These are phyloP conservation scores for Pyrenopolyporus hunteri DNA, from an alignment of 495 filamentous ascomycete species.

Conservation along the genomic window DNA sequence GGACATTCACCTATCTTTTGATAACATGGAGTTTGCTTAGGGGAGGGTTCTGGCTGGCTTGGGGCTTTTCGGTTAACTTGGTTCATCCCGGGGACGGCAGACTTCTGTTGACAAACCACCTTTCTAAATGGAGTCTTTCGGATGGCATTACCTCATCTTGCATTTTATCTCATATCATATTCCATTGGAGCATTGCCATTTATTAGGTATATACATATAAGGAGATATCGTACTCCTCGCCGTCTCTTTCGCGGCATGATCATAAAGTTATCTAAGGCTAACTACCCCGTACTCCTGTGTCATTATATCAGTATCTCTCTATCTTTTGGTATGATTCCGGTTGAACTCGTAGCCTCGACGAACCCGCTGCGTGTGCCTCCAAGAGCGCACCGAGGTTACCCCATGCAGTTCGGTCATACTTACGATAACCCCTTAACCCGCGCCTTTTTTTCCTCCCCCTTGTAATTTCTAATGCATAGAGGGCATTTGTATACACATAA, in stretches of 20 bases:
- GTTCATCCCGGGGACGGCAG: constrained; percentile 11
- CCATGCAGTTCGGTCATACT: no score
- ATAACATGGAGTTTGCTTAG: constrained; percentile 28
- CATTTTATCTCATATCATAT: constrained; percentile 15
- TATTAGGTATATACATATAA: constrained; percentile 23
- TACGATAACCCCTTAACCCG: no score
- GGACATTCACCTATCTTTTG: constrained; percentile 21
- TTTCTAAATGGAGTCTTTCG: constrained; percentile 28
- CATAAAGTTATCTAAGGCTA: constrained; percentile 14
- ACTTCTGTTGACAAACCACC: constrained; percentile 11
- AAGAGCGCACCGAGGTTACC: no score
- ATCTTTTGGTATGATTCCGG: no score
- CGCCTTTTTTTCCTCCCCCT: no score
- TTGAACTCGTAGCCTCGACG: no score
- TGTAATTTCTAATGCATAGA: no score
- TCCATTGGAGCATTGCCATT: constrained; percentile 25
- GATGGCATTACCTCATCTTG: constrained; percentile 29
- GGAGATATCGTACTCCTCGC: constrained; percentile 3
- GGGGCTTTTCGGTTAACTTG: constrained; percentile 9
- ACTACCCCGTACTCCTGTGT: no score
- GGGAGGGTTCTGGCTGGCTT: constrained; percentile 6
- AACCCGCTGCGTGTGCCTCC: no score
- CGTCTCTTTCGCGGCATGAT: constrained; percentile 9
- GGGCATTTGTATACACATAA: no score
- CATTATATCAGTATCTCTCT: no score